Conservation (phyloP, 495 filamentous ascomycete species). For the Trichoderma orchidacearum region DNA sequence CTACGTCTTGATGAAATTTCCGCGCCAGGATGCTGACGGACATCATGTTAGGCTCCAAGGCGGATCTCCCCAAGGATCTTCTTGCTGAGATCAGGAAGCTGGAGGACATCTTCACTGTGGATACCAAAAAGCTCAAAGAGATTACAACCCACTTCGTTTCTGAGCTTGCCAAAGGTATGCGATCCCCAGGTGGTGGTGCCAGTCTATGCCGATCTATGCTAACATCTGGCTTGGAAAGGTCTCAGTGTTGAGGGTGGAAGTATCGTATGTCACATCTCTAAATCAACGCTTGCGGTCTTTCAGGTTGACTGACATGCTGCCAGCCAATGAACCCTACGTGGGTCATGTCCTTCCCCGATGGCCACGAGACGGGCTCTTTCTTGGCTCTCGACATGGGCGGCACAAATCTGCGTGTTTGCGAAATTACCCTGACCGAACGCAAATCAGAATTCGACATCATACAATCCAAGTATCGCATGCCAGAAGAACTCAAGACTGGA, state of each 20-base stretch:
- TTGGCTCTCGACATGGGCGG: constrained; percentile 96
- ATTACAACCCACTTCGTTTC: constrained; percentile 79
- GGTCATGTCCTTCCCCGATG: constrained; percentile 89
- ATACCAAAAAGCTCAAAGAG: constrained; percentile 66
- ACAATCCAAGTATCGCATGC: constrained; percentile 96
- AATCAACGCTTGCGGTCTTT: too few species aligned
- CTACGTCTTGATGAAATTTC: too few species aligned
- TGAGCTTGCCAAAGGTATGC: constrained; percentile 75
- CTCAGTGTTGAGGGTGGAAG: constrained; percentile 78
- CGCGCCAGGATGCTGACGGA: not conserved
- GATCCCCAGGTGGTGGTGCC: not conserved
- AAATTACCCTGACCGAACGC: constrained; percentile 79
- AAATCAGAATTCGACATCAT: constrained; percentile 97
- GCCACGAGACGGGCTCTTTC: constrained; percentile 79
- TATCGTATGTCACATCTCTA: constrained; percentile 70
- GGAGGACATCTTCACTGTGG: constrained; percentile 76
- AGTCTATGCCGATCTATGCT: not conserved
- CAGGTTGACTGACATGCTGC: not conserved
- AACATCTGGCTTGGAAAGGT: constrained; percentile 28
- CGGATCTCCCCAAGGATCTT: constrained; percentile 64
- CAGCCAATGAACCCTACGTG: constrained; percentile 99
- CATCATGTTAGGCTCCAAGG: constrained; percentile 17
- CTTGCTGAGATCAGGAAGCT: constrained; percentile 70
- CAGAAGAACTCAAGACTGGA: constrained; percentile 87
- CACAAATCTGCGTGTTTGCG: constrained; percentile 95